These are phyloP conservation scores for Zygoascus meyerae DNA, from an alignment of 1,139 yeast species.

Conservation along the genomic window DNA sequence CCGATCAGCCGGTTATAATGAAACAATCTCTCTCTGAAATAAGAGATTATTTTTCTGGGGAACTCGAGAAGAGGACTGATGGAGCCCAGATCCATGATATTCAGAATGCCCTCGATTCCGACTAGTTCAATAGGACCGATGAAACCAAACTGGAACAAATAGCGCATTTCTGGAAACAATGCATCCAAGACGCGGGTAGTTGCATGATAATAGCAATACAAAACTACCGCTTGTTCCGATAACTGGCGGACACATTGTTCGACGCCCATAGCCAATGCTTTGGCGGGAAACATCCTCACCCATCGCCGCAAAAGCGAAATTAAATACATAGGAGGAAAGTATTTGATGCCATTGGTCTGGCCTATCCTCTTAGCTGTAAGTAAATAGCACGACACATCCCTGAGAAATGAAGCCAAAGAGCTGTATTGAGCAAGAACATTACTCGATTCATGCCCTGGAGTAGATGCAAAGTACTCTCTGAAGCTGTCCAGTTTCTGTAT, in stretches of 20 bases:
- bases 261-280: slow-evolving; percentile 17
- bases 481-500: slow-evolving; percentile 22
- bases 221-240: slow-evolving; percentile 18
- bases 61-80: slow-evolving; percentile 23
- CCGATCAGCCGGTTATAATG: slow-evolving; percentile 29
- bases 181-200: slow-evolving; percentile 32
- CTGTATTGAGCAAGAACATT: slow-evolving; percentile 12
- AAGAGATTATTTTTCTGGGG: slow-evolving; percentile 31
- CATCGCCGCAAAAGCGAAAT: slow-evolving; percentile 27
- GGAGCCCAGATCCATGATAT: slow-evolving; percentile 15
- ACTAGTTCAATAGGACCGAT: slow-evolving; percentile 34
- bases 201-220: slow-evolving; percentile 35
- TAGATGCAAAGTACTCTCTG: slow-evolving; percentile 10
- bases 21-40: slow-evolving; percentile 33
- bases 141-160: slow-evolving; percentile 36
- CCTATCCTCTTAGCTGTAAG: slow-evolving; percentile 18
- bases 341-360: slow-evolving; percentile 17
- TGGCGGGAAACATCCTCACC: slow-evolving; percentile 28
- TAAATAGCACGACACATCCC: slow-evolving; percentile 15
- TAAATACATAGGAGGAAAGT: slow-evolving; percentile 24
- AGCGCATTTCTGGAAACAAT: slow-evolving; percentile 37
- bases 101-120: slow-evolving; percentile 23
- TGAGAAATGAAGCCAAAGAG: slow-evolving; percentile 20
- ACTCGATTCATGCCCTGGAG: background rate
- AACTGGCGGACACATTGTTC: slow-evolving; percentile 7